Conservation (phyloP, 495 filamentous ascomycete species). For the Cryomyces antarcticus region DNA sequence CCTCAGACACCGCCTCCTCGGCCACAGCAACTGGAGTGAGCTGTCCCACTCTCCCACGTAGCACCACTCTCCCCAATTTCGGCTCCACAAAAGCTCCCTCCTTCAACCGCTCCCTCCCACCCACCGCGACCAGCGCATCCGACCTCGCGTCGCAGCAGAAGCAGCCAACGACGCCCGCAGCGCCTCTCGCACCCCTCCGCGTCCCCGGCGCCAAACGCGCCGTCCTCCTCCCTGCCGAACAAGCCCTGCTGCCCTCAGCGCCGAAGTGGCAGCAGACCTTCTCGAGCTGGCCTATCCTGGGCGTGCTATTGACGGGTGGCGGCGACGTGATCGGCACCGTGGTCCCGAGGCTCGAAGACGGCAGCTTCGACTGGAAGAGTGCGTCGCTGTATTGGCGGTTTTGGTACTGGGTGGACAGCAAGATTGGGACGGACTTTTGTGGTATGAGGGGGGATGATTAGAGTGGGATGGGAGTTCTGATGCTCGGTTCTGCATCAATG, state of each 20-base stretch:
- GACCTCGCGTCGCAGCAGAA: not conserved
- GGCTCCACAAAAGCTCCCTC: constrained; percentile 6
- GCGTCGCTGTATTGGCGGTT: constrained; percentile 59
- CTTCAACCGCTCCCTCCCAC: constrained; percentile 21
- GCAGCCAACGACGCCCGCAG: not conserved
- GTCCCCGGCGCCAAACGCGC: constrained; percentile 14
- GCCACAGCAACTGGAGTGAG: constrained; percentile 33
- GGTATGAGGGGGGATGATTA: constrained; percentile 19
- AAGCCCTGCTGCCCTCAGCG: constrained; percentile 17
- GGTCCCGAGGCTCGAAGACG: constrained; percentile 54
- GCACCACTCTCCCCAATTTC: constrained; percentile 1
- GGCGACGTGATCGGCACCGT: constrained; percentile 63
- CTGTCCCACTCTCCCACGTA: constrained; percentile 8
- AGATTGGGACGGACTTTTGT: constrained; percentile 19
- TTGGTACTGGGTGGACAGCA: constrained; percentile 15
- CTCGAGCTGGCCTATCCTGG: constrained; percentile 8
- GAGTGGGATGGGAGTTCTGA: not conserved
- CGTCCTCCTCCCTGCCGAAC: constrained; percentile 13
- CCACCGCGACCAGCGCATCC: constrained; percentile 15
- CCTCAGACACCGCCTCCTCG: constrained; percentile 32
- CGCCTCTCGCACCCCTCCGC: constrained; percentile 3
- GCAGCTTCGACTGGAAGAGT: constrained; percentile 55
- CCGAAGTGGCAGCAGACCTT: constrained; percentile 14
- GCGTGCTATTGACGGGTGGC: constrained; percentile 19
- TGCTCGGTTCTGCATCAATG: no score